These are phyloP conservation scores for Nigrospora oryzae DNA, from an alignment of 2,329 filamentous ascomycete species.

Conservation along the genomic window DNA sequence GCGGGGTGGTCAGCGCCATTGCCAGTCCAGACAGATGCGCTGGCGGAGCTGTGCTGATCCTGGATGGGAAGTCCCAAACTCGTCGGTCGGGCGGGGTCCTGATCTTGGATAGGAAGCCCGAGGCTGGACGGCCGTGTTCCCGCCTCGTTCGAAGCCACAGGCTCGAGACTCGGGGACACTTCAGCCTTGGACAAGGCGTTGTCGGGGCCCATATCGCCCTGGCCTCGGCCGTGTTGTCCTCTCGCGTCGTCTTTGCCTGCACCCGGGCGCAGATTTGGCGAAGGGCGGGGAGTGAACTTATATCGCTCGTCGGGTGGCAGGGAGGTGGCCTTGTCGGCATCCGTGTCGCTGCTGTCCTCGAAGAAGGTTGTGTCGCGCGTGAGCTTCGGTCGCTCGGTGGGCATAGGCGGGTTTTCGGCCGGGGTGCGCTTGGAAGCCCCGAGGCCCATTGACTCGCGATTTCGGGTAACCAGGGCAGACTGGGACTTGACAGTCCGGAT, in stretches of 20 bases:
- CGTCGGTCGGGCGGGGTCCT: slow-evolving; percentile 4
- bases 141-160: slow-evolving; percentile 1
- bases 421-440: slow-evolving; percentile 2
- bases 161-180: too few species aligned
- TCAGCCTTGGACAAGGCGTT: too few species aligned
- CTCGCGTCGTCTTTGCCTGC: too few species aligned
- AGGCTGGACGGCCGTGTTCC: slow-evolving; percentile 11
- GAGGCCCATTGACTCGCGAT: slow-evolving; percentile 8
- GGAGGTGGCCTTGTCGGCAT: slow-evolving; percentile 8
- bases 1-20: slow-evolving; percentile 36
- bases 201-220: too few species aligned
- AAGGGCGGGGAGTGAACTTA: too few species aligned
- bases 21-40: slow-evolving; percentile 27
- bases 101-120: slow-evolving; percentile 26
- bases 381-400: slow-evolving; percentile 11
- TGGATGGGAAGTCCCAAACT: slow-evolving; percentile 26
- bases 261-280: too few species aligned
- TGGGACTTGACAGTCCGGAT: slow-evolving; percentile 54
- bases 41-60: slow-evolving; percentile 22
- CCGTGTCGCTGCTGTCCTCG: slow-evolving; percentile 43
- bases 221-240: too few species aligned
- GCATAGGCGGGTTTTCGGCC: slow-evolving; percentile 11
- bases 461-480: slow-evolving; percentile 23
- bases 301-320: too few species aligned
- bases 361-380: slow-evolving; percentile 36